Conservation (phyloP, 176 grass and related monocot species). For the Pontederia paniculata region DNA sequence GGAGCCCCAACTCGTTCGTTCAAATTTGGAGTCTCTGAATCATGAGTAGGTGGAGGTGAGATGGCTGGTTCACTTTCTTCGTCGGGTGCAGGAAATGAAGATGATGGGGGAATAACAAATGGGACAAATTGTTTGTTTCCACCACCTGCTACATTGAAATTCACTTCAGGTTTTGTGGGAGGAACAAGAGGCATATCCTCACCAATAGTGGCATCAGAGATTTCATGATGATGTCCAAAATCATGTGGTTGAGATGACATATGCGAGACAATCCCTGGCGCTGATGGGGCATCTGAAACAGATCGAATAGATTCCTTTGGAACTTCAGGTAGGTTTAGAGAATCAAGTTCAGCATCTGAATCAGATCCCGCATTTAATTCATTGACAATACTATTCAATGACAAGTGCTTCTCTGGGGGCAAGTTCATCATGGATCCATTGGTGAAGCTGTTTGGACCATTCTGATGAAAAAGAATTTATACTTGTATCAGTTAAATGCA, state of each 20-base stretch:
- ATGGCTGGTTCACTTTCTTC: conserved; percentile 22
- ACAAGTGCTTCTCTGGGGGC: conserved; percentile 58
- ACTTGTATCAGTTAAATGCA: conserved; percentile 13
- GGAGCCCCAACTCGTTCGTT: background rate
- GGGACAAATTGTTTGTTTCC: conserved; percentile 76
- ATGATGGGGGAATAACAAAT: conserved; percentile 41
- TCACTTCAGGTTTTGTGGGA: conserved; percentile 24
- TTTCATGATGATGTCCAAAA: conserved; percentile 22
- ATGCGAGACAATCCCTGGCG: conserved; percentile 27
- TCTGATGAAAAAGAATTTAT: conserved; percentile 31
- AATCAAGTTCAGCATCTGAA: conserved; percentile 47
- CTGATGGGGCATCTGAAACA: conserved; percentile 28
- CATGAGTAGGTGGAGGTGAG: background rate
- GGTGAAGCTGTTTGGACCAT: conserved; percentile 68
- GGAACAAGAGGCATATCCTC: conserved; percentile 37
- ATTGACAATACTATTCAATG: conserved; percentile 16
- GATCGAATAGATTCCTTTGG: conserved; percentile 59
- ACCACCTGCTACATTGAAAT: conserved; percentile 15
- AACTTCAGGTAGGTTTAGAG: conserved; percentile 78
- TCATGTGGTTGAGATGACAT: conserved; percentile 17
- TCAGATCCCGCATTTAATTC: conserved; percentile 41
- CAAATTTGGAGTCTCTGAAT: background rate
- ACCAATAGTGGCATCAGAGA: conserved; percentile 21
- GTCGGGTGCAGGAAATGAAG: conserved; percentile 5
- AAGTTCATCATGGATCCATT: conserved; percentile 47